Percentiles rank a stretch among this genome's conserved stretches.
Conservation (phyloP, 345 rosid genomes). For the Carallia pectinifolia region DNA sequence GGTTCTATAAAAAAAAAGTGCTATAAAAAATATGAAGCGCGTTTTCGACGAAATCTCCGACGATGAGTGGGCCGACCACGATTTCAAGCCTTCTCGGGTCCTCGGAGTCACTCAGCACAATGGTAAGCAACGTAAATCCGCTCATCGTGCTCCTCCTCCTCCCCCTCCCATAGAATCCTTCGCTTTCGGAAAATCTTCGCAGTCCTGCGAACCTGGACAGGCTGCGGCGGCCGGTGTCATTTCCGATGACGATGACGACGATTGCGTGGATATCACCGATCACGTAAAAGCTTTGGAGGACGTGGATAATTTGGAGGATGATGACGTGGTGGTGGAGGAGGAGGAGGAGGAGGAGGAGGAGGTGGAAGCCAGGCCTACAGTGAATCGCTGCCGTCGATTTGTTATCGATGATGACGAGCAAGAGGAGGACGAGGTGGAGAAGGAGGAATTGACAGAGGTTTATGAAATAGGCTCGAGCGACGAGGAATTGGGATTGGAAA, state of each 20-base stretch:
- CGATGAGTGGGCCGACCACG: slow-evolving; percentile 78
- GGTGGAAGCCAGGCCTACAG: slow-evolving; percentile 18
- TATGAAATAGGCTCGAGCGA: slow-evolving; percentile 39
- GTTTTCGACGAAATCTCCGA: slow-evolving; percentile 81
- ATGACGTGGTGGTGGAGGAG: slow-evolving; percentile 29
- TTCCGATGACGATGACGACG: slow-evolving; percentile 38
- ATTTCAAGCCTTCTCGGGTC: slow-evolving; percentile 78
- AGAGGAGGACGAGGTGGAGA: slow-evolving; percentile 22
- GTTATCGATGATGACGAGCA: slow-evolving; percentile 74
- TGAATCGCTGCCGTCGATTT: slow-evolving; percentile 62
- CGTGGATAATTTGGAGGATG: slow-evolving; percentile 43
- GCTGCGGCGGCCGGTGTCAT: too few relatives aligned
- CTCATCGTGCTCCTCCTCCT: slow-evolving; percentile 33
- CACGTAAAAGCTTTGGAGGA: slow-evolving; percentile 34
- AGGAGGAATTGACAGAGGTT: slow-evolving; percentile 39
- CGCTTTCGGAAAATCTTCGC: slow-evolving; percentile 34
- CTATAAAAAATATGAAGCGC: slow-evolving; percentile 48
- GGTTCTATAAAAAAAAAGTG: too few relatives aligned
- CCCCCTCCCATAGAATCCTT: slow-evolving; percentile 83
- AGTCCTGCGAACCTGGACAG: too few relatives aligned
- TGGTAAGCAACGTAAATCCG: background rate
- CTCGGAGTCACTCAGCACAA: slow-evolving; percentile 28
- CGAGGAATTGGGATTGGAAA: slow-evolving; percentile 27
- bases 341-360: too few relatives aligned
- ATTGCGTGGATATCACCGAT: slow-evolving; percentile 44